Evolutionary conservation across 495 filamentous ascomycete genomes (phyloP).

Genomic region (Oidiodendron maius): DNA sequence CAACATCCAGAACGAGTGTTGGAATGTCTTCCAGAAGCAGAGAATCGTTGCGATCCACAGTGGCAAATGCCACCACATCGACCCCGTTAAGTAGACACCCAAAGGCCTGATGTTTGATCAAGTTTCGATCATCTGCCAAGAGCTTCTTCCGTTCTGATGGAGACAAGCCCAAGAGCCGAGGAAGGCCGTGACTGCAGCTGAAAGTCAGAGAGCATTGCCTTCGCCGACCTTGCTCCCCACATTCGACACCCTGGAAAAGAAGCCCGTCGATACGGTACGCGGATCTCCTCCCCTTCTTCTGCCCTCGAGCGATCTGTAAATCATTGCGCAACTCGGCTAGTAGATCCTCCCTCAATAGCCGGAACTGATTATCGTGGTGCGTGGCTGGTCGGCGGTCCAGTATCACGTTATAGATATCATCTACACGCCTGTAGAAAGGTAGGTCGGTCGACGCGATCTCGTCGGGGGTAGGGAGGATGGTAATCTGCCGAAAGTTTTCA

Average conservation of each 20-base stretch:
- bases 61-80: conserved; percentile 56
- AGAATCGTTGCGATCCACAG: conserved; percentile 52
- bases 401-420: conserved; percentile 30
- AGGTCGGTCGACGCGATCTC: conserved; percentile 55
- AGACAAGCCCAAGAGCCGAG: background rate
- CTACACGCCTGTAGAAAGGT: conserved; percentile 52
- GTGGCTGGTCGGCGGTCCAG: conserved; percentile 12
- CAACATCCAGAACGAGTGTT: conserved; percentile 36
- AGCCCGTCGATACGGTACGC: too few species aligned
- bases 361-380: conserved; percentile 75
- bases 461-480: conserved; percentile 61
- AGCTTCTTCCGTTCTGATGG: background rate
- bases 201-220: too few species aligned
- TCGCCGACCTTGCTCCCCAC: too few species aligned
- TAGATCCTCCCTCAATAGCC: conserved; percentile 72
- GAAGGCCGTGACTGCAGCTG: too few species aligned
- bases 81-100: conserved; percentile 45
- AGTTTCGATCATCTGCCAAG: too few species aligned
- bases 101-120: too few species aligned
- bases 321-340: conserved; percentile 59
- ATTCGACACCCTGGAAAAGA: too few species aligned
- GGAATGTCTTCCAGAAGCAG: conserved; percentile 39
- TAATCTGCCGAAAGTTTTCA: conserved; percentile 52
- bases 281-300: too few species aligned
- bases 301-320: conserved; percentile 33